Conservation (phyloP, 192 early-diverging fungal genomes). For the Rhizoclosmatium globosum region DNA sequence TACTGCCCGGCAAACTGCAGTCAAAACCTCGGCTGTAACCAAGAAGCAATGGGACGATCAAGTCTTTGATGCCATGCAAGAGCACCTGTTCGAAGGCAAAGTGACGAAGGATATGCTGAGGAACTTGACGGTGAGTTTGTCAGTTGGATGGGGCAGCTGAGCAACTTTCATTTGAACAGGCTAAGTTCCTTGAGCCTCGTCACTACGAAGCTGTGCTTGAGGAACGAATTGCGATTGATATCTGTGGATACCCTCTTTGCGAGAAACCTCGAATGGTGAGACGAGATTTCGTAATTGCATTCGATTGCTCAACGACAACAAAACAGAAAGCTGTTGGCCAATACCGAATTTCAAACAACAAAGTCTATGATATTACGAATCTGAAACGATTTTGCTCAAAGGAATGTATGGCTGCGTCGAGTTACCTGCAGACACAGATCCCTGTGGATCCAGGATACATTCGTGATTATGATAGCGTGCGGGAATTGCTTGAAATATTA, state of each 20-base stretch:
- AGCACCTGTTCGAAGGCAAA: conserved; percentile 52
- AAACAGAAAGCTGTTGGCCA: conserved; percentile 58
- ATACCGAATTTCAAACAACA: conserved; percentile 80
- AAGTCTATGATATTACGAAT: conserved; percentile 81
- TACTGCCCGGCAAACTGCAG: conserved; percentile 16
- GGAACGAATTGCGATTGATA: conserved; percentile 10
- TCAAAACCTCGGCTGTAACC: conserved; percentile 5
- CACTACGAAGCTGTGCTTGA: conserved; percentile 20
- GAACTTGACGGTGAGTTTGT: conserved; percentile 42
- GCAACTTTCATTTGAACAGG: neutral
- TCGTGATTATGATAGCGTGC: conserved; percentile 17
- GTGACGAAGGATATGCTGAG: conserved; percentile 44
- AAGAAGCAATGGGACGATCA: conserved; percentile 47
- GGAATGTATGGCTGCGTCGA: conserved; percentile 75
- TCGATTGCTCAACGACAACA: conserved; percentile 1
- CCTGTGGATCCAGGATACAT: conserved; percentile 80
- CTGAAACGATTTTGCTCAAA: conserved; percentile 75
- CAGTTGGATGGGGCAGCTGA: neutral
- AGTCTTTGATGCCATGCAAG: conserved; percentile 56
- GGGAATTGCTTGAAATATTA: conserved; percentile 7
- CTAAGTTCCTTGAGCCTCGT: conserved; percentile 31
- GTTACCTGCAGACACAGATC: conserved; percentile 74
- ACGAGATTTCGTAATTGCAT: neutral
- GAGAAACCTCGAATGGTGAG: conserved; percentile 51
- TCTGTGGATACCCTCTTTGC: conserved; percentile 91